Base-by-base conservation (phyloP, 176 grass and related monocot species). In the Carex pumila region DNA sequence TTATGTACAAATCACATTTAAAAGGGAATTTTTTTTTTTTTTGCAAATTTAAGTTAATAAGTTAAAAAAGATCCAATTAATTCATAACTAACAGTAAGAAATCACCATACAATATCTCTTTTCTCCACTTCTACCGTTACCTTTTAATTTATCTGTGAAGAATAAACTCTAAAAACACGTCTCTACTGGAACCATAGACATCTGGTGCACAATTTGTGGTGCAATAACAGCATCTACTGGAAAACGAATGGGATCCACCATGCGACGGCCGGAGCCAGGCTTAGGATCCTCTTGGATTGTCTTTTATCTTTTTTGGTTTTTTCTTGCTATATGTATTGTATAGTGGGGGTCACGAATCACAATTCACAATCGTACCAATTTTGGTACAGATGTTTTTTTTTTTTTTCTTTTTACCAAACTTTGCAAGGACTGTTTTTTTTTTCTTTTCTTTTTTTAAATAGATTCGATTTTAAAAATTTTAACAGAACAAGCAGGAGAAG, bases 271-370 rank as follows among this genome's bases (percentile, higher is more conserved):
- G 30, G 47, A 54, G 49, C 56, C 21, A 41, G 73, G 47, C 74
- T 50, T 79, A 58, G 78, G 78, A 81, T 81, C 15, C 78, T 63
- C 55, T 81, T 18, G 74, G 49, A 79, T 57, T 79, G 18, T 61
- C 78, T 61, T 59, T 39, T 39, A 0, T 6, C 5, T 11, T 61
- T 21, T 62, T 14, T 65, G 43, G 2, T 65, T 65, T 64, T 65
- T 15, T 81, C 6, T 79, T 32, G 50, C 56, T 81, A 34, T n/a
- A 6, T 25, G 18, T 60, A 60, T 81, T 62, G 62, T 12, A 7
- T 62, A 0, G 12, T 63, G 36, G 53, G 78, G 43, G 43, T 37
- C 36, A 37, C 36, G 0, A 37, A 37, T 37, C 43, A 45, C 43
- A 45, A 7, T 0, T 6, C 78, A 31, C 30, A 62, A 41, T 36